These are phyloP conservation scores for Phytophthora hibernalis DNA, from an alignment of 352 stramenopile genomes.

Conservation along the genomic window DNA sequence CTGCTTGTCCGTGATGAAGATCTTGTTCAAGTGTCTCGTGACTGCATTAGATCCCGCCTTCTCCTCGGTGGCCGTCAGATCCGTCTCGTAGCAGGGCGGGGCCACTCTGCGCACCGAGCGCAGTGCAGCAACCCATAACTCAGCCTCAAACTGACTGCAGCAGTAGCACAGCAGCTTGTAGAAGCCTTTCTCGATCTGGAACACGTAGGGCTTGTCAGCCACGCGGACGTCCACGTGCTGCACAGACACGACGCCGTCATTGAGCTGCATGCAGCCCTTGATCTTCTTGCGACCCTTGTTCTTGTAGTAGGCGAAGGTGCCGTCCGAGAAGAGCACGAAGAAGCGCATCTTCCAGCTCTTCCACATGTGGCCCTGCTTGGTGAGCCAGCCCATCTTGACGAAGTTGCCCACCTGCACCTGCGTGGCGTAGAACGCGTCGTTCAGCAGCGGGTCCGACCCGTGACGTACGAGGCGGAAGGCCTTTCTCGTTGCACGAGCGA, in stretches of 20 bases:
- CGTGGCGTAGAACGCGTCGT: slow-evolving; percentile 73
- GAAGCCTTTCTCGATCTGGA: slow-evolving; percentile 88
- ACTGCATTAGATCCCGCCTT: slow-evolving; percentile 58
- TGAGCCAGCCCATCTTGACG: slow-evolving; percentile 87
- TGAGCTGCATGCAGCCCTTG: slow-evolving; percentile 83
- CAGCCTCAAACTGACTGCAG: slow-evolving; percentile 77
- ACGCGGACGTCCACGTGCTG: slow-evolving; percentile 80
- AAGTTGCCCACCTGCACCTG: slow-evolving; percentile 77
- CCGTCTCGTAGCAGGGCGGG: slow-evolving; percentile 67
- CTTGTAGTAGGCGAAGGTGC: slow-evolving; percentile 88
- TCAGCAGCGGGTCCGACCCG: slow-evolving; percentile 67
- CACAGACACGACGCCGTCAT: slow-evolving; percentile 85
- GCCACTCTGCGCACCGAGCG: slow-evolving; percentile 50
- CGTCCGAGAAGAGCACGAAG: slow-evolving; percentile 86
- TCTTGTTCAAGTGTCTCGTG: slow-evolving; percentile 78
- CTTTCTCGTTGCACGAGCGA: slow-evolving; percentile 42
- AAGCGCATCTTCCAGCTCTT: slow-evolving; percentile 90
- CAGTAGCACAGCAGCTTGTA: slow-evolving; percentile 86
- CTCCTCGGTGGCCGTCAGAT: slow-evolving; percentile 69
- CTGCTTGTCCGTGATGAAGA: slow-evolving; percentile 73
- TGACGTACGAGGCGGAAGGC: slow-evolving; percentile 53
- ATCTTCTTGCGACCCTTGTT: slow-evolving; percentile 78
- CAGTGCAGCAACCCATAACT: slow-evolving; percentile 82
- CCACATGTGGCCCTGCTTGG: slow-evolving; percentile 86
- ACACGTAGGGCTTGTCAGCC: slow-evolving; percentile 74